A percentile compares a stretch with the other conserved stretches of the same genome.
These are phyloP conservation scores for Aspergillus hancockii DNA, from an alignment of 495 filamentous ascomycete species.

Conservation along the genomic window DNA sequence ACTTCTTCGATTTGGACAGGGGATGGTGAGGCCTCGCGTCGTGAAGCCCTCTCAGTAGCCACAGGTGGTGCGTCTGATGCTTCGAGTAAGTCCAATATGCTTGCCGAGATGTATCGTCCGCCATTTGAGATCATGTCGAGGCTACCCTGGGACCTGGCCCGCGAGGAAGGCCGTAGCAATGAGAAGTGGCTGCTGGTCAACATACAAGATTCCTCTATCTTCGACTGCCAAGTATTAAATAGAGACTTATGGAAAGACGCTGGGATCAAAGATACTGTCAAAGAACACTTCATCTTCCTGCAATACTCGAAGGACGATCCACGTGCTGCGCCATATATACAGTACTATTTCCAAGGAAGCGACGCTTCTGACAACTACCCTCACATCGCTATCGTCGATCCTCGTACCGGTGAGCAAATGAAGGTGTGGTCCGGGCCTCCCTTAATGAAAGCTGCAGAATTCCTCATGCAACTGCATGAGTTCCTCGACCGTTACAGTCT, in stretches of 20 bases:
- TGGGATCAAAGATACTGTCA: constrained; percentile 73
- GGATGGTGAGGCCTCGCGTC: constrained; percentile 44
- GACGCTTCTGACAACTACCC: constrained; percentile 81
- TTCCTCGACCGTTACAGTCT: constrained; percentile 96
- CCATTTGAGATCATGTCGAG: constrained; percentile 83
- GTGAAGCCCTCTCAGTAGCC: constrained; percentile 56
- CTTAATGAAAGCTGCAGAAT: constrained; percentile 73
- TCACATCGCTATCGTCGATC: constrained; percentile 93
- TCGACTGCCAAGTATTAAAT: constrained; percentile 90
- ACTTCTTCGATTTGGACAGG: constrained; percentile 74
- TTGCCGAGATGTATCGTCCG: constrained; percentile 89
- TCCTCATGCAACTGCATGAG: constrained; percentile 87
- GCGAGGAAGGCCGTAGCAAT: constrained; percentile 77
- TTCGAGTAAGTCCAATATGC: constrained; percentile 67
- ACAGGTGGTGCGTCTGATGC: constrained; percentile 73
- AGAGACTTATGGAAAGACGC: constrained; percentile 92
- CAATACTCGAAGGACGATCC: constrained; percentile 85
- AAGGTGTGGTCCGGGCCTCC: constrained; percentile 91
- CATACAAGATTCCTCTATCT: constrained; percentile 87
- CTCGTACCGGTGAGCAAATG: constrained; percentile 93
- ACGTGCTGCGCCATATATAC: constrained; percentile 73
- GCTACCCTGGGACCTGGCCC: constrained; percentile 74
- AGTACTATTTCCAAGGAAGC: constrained; percentile 81
- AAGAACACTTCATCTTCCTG: constrained; percentile 92
- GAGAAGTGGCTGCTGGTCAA: constrained; percentile 96